Conservation (phyloP, 2,329 filamentous ascomycete species). For the Aaosphaeria arxii region DNA sequence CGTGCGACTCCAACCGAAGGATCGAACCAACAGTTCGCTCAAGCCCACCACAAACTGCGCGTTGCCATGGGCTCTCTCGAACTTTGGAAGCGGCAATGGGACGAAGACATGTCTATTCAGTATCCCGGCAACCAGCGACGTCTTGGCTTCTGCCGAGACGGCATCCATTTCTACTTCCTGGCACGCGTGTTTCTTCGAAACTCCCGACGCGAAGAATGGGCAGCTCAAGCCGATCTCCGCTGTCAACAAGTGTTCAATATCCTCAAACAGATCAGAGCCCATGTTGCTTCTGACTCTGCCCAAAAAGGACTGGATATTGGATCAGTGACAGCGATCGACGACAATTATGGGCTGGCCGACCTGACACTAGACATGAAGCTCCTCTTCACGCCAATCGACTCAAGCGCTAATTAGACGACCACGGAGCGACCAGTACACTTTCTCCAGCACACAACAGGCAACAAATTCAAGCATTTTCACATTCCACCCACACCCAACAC, state of each 20-base stretch:
- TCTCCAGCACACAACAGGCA: not conserved
- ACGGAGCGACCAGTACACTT: not conserved
- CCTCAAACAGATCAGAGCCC: slow-evolving; percentile 58
- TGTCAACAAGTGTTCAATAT: slow-evolving; percentile 60
- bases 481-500: slow-evolving; percentile 1
- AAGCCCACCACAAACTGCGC: slow-evolving; percentile 47
- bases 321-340: slow-evolving; percentile 66
- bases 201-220: slow-evolving; percentile 52
- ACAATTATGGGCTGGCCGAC: slow-evolving; percentile 61
- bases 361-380: slow-evolving; percentile 69
- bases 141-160: slow-evolving; percentile 69
- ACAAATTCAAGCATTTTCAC: not conserved
- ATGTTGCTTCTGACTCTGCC: slow-evolving; percentile 62
- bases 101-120: slow-evolving; percentile 65
- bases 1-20: slow-evolving; percentile 44
- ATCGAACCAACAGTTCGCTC: slow-evolving; percentile 45
- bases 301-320: slow-evolving; percentile 65
- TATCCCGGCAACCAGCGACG: slow-evolving; percentile 62
- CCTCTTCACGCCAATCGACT: slow-evolving; percentile 60
- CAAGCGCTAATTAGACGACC: slow-evolving; percentile 7
- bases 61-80: slow-evolving; percentile 56
- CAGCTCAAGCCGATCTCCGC: slow-evolving; percentile 56
- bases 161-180: slow-evolving; percentile 71
- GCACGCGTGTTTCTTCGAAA: slow-evolving; percentile 64
- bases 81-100: slow-evolving; percentile 72